Conservation (phyloP, 2,329 filamentous ascomycete species). For the Paracorniculantispora psalliotae region DNA sequence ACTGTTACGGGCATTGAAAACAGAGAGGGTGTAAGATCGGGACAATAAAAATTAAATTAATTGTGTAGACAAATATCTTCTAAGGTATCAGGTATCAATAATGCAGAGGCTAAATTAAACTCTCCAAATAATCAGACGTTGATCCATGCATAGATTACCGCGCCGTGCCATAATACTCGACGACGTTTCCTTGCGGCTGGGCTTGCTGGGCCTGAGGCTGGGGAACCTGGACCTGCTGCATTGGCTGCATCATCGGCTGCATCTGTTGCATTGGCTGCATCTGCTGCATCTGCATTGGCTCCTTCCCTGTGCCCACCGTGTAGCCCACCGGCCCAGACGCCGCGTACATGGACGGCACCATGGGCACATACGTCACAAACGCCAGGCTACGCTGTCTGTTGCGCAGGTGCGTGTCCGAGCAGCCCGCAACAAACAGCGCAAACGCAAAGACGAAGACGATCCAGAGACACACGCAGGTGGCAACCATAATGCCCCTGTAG, state of each 20-base stretch:
- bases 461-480: conserved; percentile 5
- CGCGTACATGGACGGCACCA: no score
- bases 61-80: no score
- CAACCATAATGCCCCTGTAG: not conserved
- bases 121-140: not conserved
- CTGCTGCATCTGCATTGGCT: no score
- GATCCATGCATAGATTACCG: not conserved
- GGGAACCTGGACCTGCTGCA: not conserved
- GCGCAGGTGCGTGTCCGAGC: conserved; percentile 14
- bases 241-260: not conserved
- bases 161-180: conserved; percentile 4
- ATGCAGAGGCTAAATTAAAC: not conserved
- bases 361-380: conserved; percentile 4
- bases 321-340: no score
- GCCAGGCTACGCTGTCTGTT: conserved; percentile 10
- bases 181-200: not conserved
- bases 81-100: no score
- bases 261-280: not conserved
- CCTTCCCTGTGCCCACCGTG: no score
- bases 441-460: conserved; percentile 6
- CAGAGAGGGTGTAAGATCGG: no score
- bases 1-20: no score
- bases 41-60: no score
- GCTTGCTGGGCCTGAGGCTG: not conserved
- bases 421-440: conserved; percentile 3